These are phyloP conservation scores for Zostera marina DNA, from an alignment of 116 monocot genomes.

Conservation along the genomic window DNA sequence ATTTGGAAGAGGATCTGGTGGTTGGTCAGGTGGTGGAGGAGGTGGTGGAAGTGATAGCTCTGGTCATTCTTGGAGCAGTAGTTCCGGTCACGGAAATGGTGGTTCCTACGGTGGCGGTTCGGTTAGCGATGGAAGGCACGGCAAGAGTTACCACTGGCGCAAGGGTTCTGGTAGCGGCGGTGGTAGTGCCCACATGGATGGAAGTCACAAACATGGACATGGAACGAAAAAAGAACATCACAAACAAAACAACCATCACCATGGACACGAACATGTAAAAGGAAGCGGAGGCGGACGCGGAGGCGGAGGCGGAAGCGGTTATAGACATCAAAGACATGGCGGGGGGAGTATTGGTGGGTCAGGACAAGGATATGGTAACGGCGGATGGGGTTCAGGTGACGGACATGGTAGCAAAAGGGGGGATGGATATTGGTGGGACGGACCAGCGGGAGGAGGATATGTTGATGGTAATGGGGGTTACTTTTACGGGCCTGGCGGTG, in stretches of 20 bases:
- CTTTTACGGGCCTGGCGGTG: not conserved
- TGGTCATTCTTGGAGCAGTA: conserved; percentile 10
- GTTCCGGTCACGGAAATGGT: conserved; percentile 4
- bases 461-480: not conserved
- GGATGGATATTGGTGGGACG: not conserved
- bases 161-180: conserved; percentile 2
- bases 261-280: not conserved
- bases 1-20: not conserved
- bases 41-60: conserved; percentile 7
- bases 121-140: conserved; percentile 1
- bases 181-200: conserved; percentile 5
- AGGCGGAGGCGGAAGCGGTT: not conserved
- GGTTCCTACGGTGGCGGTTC: conserved; percentile 6
- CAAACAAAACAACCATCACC: not conserved
- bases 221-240: not conserved
- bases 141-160: conserved; percentile 2
- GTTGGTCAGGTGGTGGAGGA: not conserved
- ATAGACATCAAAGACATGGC: not conserved
- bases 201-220: not conserved
- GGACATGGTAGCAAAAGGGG: not conserved
- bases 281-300: not conserved
- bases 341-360: not conserved
- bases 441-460: not conserved
- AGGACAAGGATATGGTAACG: not conserved
- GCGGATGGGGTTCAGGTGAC: not conserved